Evolutionary conservation across 1,284 basidiomycete genomes (phyloP).

Genomic region (Ustilago shanxiensis): DNA sequence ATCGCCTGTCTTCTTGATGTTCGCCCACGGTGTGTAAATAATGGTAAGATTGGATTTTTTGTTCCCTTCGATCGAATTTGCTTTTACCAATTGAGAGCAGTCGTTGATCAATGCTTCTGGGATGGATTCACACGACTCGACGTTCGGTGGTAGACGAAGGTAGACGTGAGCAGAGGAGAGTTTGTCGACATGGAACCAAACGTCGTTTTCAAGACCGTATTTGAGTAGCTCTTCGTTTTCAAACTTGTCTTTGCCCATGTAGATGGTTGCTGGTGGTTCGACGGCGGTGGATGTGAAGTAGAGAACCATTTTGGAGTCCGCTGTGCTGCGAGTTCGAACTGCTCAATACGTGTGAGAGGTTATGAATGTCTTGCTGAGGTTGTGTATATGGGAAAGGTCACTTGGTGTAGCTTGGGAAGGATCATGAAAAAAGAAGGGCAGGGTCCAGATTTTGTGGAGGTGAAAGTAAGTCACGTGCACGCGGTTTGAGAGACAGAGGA

Average conservation of each 20-base stretch:
- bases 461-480: conserved; percentile 29
- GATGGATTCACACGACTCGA: conserved; percentile 84
- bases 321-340: neutral
- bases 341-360: neutral
- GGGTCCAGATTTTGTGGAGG: conserved; percentile 32
- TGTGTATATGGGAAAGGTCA: too few species aligned
- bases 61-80: conserved; percentile 96
- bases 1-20: conserved; percentile 66
- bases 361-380: neutral
- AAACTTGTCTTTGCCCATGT: conserved; percentile 93
- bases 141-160: conserved; percentile 82
- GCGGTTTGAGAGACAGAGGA: neutral
- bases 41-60: conserved; percentile 94
- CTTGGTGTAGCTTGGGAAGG: neutral
- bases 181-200: conserved; percentile 76
- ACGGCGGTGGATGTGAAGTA: conserved; percentile 75
- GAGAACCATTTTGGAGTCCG: conserved; percentile 72
- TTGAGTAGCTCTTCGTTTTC: conserved; percentile 84
- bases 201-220: conserved; percentile 77
- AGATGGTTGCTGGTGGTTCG: conserved; percentile 80
- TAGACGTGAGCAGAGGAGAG: conserved; percentile 74
- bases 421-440: conserved; percentile 4
- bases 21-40: conserved; percentile 84
- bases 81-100: conserved; percentile 94
- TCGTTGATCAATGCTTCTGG: conserved; percentile 84